These are phyloP conservation scores for Pyrenophora teres DNA, from an alignment of 2,329 filamentous ascomycete species.

Conservation along the genomic window DNA sequence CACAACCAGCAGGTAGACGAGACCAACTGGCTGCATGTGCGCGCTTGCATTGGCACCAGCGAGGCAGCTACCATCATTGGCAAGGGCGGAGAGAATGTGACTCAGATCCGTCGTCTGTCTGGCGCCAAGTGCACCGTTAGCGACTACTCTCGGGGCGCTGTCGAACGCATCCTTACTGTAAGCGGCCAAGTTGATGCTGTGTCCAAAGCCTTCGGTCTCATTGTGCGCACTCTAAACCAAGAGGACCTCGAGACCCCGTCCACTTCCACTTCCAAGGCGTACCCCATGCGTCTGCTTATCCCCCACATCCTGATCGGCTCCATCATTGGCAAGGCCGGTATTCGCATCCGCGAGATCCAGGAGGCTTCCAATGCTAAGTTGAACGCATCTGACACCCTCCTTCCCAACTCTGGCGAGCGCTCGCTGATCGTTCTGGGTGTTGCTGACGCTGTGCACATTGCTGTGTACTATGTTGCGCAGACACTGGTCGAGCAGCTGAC, in stretches of 20 bases:
- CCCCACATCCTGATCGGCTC: conserved; percentile 97
- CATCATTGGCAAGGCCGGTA: conserved; percentile 96
- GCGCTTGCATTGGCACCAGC: conserved; percentile 94
- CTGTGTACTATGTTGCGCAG: conserved; percentile 97
- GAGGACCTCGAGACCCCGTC: conserved; percentile 88
- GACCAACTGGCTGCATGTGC: conserved; percentile 94
- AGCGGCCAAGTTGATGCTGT: conserved; percentile 95
- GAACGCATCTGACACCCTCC: conserved; percentile 92
- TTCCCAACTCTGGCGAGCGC: conserved; percentile 92
- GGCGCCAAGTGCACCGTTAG: conserved; percentile 98
- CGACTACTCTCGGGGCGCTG: conserved; percentile 95
- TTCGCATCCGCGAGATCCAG: conserved; percentile 96
- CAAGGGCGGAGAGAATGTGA: conserved; percentile 98
- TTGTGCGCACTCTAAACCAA: conserved; percentile 97
- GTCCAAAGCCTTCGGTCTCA: conserved; percentile 97
- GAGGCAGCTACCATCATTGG: conserved; percentile 98
- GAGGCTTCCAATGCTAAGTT: conserved; percentile 95
- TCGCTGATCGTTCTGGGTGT: conserved; percentile 98
- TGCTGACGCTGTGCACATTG: conserved; percentile 97
- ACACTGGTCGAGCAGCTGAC: conserved; percentile 98
- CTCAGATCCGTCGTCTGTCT: conserved; percentile 91
- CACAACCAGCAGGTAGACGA: conserved; percentile 73
- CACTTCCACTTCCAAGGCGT: conserved; percentile 93
- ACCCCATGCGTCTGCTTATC: conserved; percentile 91
- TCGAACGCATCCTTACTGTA: conserved; percentile 96